These are phyloP conservation scores for Citrullus mucosospermus DNA, from an alignment of 306 rosid genomes.

Conservation along the genomic window DNA sequence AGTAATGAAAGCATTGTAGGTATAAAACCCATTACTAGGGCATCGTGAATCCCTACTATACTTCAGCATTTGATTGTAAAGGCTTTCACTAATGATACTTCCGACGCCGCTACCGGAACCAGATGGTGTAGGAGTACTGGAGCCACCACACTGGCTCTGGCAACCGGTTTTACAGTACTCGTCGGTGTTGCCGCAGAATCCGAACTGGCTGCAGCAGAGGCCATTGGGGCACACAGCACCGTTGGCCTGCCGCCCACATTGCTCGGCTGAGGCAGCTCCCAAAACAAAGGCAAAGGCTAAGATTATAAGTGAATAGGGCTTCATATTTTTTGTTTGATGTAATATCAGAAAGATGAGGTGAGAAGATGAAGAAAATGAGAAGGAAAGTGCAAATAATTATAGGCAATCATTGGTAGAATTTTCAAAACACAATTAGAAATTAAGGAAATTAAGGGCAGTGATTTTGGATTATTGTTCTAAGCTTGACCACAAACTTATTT, in stretches of 20 bases:
- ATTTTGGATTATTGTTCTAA: neutral
- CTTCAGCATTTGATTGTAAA: conserved; percentile 24
- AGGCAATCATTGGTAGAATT: neutral
- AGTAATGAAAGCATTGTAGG: conserved; percentile 27
- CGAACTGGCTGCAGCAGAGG: conserved; percentile 35
- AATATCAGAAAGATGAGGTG: neutral
- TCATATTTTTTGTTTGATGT: neutral
- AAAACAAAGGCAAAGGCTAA: neutral
- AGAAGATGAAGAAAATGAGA: neutral
- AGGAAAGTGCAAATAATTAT: neutral
- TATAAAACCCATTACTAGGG: conserved; percentile 28
- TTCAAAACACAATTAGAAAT: neutral
- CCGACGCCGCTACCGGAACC: neutral
- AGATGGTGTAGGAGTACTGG: neutral
- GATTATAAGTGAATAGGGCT: neutral
- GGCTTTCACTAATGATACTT: conserved; percentile 5
- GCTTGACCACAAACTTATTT: neutral
- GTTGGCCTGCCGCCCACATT: conserved; percentile 39
- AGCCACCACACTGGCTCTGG: conserved; percentile 28
- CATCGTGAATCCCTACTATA: conserved; percentile 23
- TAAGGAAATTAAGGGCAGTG: no score
- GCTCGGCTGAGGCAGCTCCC: conserved; percentile 21
- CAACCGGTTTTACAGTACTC: conserved; percentile 10
- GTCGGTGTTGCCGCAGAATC: conserved; percentile 28
- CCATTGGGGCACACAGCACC: conserved; percentile 29